Percentiles rank a stretch among this genome's conserved stretches.
Conservation (phyloP, 306 rosid species). For the Oxytropis ochrocephala region DNA sequence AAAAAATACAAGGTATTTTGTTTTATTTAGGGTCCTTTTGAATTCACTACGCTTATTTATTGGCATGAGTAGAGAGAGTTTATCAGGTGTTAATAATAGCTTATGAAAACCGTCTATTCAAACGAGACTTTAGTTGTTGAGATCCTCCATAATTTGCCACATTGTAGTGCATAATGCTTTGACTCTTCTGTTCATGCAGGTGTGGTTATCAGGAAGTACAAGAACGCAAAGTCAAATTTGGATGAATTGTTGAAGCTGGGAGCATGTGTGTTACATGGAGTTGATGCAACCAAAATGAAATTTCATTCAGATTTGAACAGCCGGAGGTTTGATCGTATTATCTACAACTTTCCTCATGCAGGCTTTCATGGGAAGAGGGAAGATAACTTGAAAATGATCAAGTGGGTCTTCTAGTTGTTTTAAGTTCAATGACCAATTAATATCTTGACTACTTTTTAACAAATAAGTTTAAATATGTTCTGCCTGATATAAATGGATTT, state of each 20-base stretch:
- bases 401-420: slow-evolving; percentile 29
- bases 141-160: not conserved
- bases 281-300: slow-evolving; percentile 57
- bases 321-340: slow-evolving; percentile 46
- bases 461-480: not conserved
- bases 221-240: slow-evolving; percentile 42
- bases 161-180: not conserved
- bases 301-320: slow-evolving; percentile 20
- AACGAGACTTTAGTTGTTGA: too few relatives aligned
- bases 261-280: slow-evolving; percentile 36
- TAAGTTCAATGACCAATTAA: not conserved
- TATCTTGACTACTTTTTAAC: not conserved
- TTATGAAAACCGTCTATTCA: too few relatives aligned
- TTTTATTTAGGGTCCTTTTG: not conserved
- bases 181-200: slow-evolving; percentile 20
- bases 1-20: not conserved
- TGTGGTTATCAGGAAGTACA: slow-evolving; percentile 40
- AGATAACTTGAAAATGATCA: not conserved
- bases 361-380: slow-evolving; percentile 45
- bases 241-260: slow-evolving; percentile 31
- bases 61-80: too few relatives aligned
- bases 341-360: slow-evolving; percentile 66
- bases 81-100: too few relatives aligned
- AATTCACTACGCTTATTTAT: too few relatives aligned
- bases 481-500: too few relatives aligned